Evolutionary conservation across 352 stramenopile genomes (phyloP).

Genomic region (Pythium graminicola): DNA sequence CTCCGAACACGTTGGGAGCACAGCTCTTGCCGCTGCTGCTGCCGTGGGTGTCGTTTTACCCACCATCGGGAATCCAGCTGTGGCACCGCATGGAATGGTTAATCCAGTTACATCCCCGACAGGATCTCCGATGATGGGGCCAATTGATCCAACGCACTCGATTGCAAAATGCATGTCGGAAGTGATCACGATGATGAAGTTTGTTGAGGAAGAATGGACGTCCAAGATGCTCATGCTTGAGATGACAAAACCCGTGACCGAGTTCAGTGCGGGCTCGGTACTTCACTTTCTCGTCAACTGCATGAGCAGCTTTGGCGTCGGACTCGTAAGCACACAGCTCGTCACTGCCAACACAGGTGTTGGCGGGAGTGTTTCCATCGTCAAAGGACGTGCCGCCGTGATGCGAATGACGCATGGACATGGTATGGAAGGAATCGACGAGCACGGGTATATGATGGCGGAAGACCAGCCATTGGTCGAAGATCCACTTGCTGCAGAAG

Average conservation of each 20-base stretch:
- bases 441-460: constrained; percentile 9
- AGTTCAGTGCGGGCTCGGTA: constrained; percentile 47
- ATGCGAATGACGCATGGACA: constrained; percentile 19
- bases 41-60: constrained; percentile 17
- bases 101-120: neutral
- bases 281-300: constrained; percentile 68
- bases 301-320: constrained; percentile 57
- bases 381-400: constrained; percentile 24
- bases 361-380: constrained; percentile 22
- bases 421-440: constrained; percentile 3
- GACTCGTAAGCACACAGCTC: constrained; percentile 53
- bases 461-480: constrained; percentile 7
- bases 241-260: constrained; percentile 60
- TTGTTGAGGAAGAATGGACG: constrained; percentile 64
- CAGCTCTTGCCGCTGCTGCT: constrained; percentile 13
- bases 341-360: constrained; percentile 38
- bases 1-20: constrained; percentile 15
- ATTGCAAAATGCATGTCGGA: constrained; percentile 55
- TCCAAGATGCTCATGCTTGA: constrained; percentile 69
- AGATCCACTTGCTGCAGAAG: constrained; percentile 13
- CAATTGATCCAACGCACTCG: constrained; percentile 12
- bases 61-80: neutral
- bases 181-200: constrained; percentile 57
- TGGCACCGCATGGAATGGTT: neutral
- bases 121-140: neutral